A percentile compares a stretch with the other conserved stretches of the same genome.
Conservation (phyloP, 345 rosid genomes). For the Erucastrum elatum region DNA sequence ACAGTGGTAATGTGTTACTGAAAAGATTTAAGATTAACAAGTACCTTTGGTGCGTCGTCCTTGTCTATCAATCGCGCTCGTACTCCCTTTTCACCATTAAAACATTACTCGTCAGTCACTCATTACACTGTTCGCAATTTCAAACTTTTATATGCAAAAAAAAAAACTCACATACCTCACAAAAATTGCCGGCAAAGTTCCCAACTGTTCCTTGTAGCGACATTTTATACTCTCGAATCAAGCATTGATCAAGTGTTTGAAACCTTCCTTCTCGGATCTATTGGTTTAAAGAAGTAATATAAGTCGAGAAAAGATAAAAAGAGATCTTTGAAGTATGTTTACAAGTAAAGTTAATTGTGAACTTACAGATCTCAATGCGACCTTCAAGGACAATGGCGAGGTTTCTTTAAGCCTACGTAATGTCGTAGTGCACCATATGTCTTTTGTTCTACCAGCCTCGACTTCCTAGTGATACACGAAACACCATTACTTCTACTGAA, state of each 20-base stretch:
- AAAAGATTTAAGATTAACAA: not conserved
- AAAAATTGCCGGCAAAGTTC: slow-evolving; percentile 56
- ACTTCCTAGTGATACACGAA: slow-evolving; percentile 49
- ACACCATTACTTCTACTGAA: slow-evolving; percentile 1
- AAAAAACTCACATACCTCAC: slow-evolving; percentile 58
- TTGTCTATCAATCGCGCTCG: slow-evolving; percentile 83
- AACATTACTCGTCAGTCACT: not conserved
- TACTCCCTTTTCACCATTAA: slow-evolving; percentile 58
- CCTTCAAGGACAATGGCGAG: slow-evolving; percentile 91
- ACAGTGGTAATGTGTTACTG: not conserved
- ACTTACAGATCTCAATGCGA: slow-evolving; percentile 89
- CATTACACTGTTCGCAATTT: not conserved
- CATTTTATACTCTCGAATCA: slow-evolving; percentile 82
- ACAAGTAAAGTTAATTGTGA: slow-evolving; percentile 4
- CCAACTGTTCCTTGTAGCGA: slow-evolving; percentile 65
- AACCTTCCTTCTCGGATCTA: slow-evolving; percentile 83
- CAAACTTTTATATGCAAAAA: not conserved
- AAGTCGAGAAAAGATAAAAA: not conserved
- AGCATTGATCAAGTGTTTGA: slow-evolving; percentile 80
- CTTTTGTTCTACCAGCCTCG: slow-evolving; percentile 58
- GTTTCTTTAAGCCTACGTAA: slow-evolving; percentile 66
- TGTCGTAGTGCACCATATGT: slow-evolving; percentile 66
- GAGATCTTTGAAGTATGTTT: not conserved
- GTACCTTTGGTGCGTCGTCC: slow-evolving; percentile 78
- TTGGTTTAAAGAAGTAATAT: slow-evolving; percentile 16